These are phyloP conservation scores for Neotropicomus parvogracilis DNA, from an alignment of 1,284 basidiomycete genomes.

Conservation along the genomic window DNA sequence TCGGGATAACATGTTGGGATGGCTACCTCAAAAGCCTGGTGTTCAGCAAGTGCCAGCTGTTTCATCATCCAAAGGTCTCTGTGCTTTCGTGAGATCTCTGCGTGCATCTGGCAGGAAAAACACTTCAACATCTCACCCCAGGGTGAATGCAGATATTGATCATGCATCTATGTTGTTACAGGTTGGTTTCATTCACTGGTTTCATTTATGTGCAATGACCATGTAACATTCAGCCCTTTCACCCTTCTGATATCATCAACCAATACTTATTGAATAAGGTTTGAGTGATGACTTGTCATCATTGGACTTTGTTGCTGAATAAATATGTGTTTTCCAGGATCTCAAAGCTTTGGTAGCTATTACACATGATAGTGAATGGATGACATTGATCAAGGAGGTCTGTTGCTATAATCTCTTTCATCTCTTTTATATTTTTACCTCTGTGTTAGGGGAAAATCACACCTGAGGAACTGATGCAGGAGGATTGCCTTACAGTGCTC, in stretches of 20 bases:
- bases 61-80: not conserved
- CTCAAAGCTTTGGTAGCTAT: not conserved
- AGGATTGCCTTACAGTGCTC: not conserved
- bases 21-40: not conserved
- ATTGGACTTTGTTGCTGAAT: no score
- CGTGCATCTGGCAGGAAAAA: not conserved
- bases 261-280: constrained; percentile 10
- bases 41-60: not conserved
- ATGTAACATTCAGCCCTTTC: constrained; percentile 6
- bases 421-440: not conserved
- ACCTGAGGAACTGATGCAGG: not conserved
- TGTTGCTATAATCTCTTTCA: not conserved
- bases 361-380: constrained; percentile 10
- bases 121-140: not conserved
- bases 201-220: not conserved
- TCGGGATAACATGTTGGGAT: not conserved
- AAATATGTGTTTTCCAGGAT: not conserved
- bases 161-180: not conserved
- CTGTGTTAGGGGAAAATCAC: not conserved
- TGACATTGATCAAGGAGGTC: not conserved
- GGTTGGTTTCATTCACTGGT: not conserved
- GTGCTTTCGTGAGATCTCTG: not conserved
- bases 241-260: constrained; percentile 9
- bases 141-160: not conserved
- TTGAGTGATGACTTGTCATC: not conserved